Percentiles rank a stretch among this genome's conserved stretches.
These are phyloP conservation scores for Pythium chondricola DNA, from an alignment of 352 stramenopile species.

Conservation along the genomic window DNA sequence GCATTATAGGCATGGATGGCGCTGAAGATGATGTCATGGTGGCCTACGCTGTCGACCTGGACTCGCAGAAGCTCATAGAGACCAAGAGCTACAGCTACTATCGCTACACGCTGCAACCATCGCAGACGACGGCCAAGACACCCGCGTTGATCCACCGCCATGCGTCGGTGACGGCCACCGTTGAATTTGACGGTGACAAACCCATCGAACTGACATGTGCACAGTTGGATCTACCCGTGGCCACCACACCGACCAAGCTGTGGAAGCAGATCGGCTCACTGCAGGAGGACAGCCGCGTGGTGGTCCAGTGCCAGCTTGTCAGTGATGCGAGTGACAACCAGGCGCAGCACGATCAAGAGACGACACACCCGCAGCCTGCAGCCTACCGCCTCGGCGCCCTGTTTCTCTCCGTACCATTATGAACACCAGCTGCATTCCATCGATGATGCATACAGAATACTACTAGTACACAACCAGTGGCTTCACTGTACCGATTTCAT, in stretches of 20 bases:
- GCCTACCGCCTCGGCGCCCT: slow-evolving; percentile 35
- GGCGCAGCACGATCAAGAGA: slow-evolving; percentile 10
- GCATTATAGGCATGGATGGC: too few relatives aligned
- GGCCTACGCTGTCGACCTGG: slow-evolving; percentile 35
- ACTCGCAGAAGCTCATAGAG: slow-evolving; percentile 43
- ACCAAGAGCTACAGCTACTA: slow-evolving; percentile 50
- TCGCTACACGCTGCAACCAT: slow-evolving; percentile 40
- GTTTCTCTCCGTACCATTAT: slow-evolving; percentile 59
- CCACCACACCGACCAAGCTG: slow-evolving; percentile 25
- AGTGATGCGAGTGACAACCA: slow-evolving; percentile 17
- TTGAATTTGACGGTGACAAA: slow-evolving; percentile 20
- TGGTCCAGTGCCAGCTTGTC: slow-evolving; percentile 75
- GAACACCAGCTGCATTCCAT: too few relatives aligned
- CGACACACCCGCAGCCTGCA: background rate
- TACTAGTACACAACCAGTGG: too few relatives aligned
- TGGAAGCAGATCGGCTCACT: slow-evolving; percentile 76
- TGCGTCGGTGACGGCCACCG: slow-evolving; percentile 30
- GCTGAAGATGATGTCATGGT: slow-evolving; percentile 22
- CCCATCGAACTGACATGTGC: slow-evolving; percentile 27
- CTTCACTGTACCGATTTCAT: too few relatives aligned
- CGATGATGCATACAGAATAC: too few relatives aligned
- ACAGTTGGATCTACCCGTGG: slow-evolving; percentile 27
- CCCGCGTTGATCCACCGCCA: slow-evolving; percentile 22
- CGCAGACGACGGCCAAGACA: background rate
- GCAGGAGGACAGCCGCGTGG: slow-evolving; percentile 46